phyloP scores from a whole-genome alignment of 192 early-diverging fungal genomes.

The Linnemannia zychae region DNA sequence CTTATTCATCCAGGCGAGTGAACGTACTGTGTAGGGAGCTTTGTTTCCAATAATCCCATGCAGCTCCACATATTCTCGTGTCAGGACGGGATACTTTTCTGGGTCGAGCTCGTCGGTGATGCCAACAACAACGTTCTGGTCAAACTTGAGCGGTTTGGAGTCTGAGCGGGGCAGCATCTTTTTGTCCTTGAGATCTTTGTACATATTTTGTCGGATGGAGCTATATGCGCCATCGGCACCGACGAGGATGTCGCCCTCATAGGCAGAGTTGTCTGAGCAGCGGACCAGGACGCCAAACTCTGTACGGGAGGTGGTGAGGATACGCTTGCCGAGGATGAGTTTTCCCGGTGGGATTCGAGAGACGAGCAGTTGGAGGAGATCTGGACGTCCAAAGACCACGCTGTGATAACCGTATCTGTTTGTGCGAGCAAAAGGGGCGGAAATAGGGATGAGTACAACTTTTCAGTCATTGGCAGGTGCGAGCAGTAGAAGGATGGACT shows the following conservation, averaged over 20 bases:
- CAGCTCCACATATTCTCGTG: slow-evolving; percentile 14
- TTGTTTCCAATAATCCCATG: slow-evolving; percentile 50
- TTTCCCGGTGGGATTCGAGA: slow-evolving; percentile 27
- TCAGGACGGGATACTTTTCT: slow-evolving; percentile 33
- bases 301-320: slow-evolving; percentile 28
- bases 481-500: not conserved
- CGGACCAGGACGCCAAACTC: slow-evolving; percentile 39
- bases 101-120: slow-evolving; percentile 35
- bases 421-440: not conserved
- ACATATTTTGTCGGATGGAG: slow-evolving; percentile 47
- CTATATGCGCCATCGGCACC: slow-evolving; percentile 58
- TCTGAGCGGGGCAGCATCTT: slow-evolving; percentile 30
- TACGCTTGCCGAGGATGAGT: slow-evolving; percentile 43
- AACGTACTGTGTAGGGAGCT: slow-evolving; percentile 41
- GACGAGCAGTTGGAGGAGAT: slow-evolving; percentile 32
- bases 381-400: slow-evolving; percentile 45
- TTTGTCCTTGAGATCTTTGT: slow-evolving; percentile 37
- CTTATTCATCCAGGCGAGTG: not conserved
- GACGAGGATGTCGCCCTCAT: slow-evolving; percentile 52
- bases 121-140: slow-evolving; percentile 50
- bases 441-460: not conserved
- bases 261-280: slow-evolving; percentile 37
- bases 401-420: slow-evolving; percentile 44
- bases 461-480: too few relatives aligned
- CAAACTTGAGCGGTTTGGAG: slow-evolving; percentile 53